Conservation (phyloP, 2,329 filamentous ascomycete species). For the Cytospora schulzeri region DNA sequence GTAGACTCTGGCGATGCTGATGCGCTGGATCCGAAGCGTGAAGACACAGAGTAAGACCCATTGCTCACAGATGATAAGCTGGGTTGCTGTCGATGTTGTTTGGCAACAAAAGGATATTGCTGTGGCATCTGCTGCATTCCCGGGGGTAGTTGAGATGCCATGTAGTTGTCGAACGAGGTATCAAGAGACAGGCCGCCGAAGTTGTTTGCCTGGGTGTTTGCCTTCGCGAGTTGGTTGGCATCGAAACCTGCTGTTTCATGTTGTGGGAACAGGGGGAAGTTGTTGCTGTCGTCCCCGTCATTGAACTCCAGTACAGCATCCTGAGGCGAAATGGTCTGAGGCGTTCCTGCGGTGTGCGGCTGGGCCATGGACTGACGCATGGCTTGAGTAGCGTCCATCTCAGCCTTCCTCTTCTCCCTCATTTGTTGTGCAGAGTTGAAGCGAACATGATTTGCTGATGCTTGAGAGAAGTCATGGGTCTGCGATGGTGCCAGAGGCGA, state of each 20-base stretch:
- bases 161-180: slow-evolving; percentile 35
- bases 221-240: slow-evolving; percentile 44
- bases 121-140: slow-evolving; percentile 47
- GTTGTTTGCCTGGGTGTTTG: slow-evolving; percentile 30
- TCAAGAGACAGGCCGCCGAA: slow-evolving; percentile 32
- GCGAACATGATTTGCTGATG: slow-evolving; percentile 22
- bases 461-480: slow-evolving; percentile 46
- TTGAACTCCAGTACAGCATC: slow-evolving; percentile 86
- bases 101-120: slow-evolving; percentile 54
- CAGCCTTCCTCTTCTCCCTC: slow-evolving; percentile 62
- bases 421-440: slow-evolving; percentile 36
- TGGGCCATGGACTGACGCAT: slow-evolving; percentile 46
- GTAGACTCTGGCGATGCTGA: slow-evolving; percentile 40
- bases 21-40: slow-evolving; percentile 47
- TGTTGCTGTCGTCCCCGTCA: slow-evolving; percentile 69
- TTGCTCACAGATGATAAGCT: slow-evolving; percentile 41
- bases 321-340: slow-evolving; percentile 94
- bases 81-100: slow-evolving; percentile 38
- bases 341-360: slow-evolving; percentile 48
- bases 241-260: slow-evolving; percentile 51
- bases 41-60: slow-evolving; percentile 35
- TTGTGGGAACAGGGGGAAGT: slow-evolving; percentile 73
- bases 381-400: slow-evolving; percentile 54
- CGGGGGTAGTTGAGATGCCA: slow-evolving; percentile 39
- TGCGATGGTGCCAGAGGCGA: slow-evolving; percentile 60